phyloP scores from a whole-genome alignment of 176 grass and related monocot genomes.

The Saccharum officinarum region DNA sequence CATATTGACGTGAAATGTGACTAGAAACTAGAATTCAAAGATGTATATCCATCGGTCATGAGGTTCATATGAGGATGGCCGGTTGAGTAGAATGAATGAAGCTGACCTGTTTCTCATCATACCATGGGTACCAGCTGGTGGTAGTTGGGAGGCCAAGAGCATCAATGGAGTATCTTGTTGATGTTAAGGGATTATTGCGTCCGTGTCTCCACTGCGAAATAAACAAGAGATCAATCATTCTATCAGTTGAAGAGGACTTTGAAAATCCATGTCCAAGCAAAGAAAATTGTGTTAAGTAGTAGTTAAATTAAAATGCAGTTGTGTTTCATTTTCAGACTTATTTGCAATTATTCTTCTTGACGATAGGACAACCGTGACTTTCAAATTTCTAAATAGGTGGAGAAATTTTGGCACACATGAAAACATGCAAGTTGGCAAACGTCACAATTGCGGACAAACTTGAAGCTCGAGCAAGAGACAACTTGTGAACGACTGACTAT shows the following conservation, averaged over 20 bases:
- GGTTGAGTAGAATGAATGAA: background rate
- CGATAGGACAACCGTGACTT: background rate
- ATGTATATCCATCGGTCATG: background rate
- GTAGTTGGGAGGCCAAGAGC: too few relatives aligned
- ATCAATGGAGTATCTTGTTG: too few relatives aligned
- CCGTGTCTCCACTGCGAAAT: conserved; percentile 71
- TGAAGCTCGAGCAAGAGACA: background rate
- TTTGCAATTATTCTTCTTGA: background rate
- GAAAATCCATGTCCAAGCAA: background rate
- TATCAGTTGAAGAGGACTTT: too few relatives aligned
- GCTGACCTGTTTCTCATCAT: too few relatives aligned
- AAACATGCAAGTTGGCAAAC: background rate
- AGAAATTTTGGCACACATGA: background rate
- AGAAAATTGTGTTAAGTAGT: background rate
- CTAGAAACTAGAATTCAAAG: background rate
- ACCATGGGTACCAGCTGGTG: too few relatives aligned
- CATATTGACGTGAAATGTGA: background rate
- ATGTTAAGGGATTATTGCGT: conserved; percentile 64
- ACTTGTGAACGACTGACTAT: background rate
- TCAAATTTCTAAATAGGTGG: background rate
- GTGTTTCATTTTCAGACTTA: background rate
- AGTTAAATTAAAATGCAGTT: background rate
- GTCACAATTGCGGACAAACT: background rate
- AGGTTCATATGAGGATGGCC: background rate
- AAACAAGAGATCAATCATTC: background rate